These are phyloP conservation scores for Rehmannia glutinosa DNA, from an alignment of 257 asterid genomes.

Conservation along the genomic window DNA sequence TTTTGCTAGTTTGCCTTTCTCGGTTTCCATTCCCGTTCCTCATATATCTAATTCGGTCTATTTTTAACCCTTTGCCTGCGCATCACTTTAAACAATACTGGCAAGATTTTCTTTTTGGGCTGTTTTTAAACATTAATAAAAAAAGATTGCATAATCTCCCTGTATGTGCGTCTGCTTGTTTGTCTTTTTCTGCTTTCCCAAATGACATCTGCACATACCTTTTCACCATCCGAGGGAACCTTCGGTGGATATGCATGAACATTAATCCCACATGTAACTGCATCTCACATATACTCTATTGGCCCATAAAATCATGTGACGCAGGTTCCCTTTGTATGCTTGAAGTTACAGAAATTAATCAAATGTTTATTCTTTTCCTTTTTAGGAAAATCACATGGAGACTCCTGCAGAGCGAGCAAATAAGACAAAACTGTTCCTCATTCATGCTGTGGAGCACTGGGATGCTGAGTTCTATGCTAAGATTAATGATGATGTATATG, in stretches of 20 bases:
- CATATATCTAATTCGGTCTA: background rate
- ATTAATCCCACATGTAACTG: background rate
- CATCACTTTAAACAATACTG: background rate
- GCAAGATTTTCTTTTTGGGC: background rate
- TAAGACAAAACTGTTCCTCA: slow-evolving; percentile 60
- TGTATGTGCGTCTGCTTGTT: background rate
- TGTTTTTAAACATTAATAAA: background rate
- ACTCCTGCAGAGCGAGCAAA: slow-evolving; percentile 52
- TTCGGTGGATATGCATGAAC: too few relatives aligned
- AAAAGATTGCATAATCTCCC: background rate
- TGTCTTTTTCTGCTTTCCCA: background rate
- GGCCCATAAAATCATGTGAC: background rate
- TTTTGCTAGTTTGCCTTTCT: too few relatives aligned
- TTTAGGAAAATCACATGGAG: slow-evolving; percentile 71
- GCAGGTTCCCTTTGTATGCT: background rate
- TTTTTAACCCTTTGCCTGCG: background rate
- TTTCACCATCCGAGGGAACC: too few relatives aligned
- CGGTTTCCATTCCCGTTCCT: too few relatives aligned
- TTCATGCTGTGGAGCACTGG: slow-evolving; percentile 82
- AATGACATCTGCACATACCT: background rate
- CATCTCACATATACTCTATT: background rate
- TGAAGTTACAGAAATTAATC: background rate
- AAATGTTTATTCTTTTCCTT: slow-evolving; percentile 12
- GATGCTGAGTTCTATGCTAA: slow-evolving; percentile 81
- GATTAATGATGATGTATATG: slow-evolving; percentile 80